Percentiles rank a stretch among this genome's conserved stretches.
These are phyloP conservation scores for Darksidea phi DNA, from an alignment of 495 filamentous ascomycete genomes.

Conservation along the genomic window DNA sequence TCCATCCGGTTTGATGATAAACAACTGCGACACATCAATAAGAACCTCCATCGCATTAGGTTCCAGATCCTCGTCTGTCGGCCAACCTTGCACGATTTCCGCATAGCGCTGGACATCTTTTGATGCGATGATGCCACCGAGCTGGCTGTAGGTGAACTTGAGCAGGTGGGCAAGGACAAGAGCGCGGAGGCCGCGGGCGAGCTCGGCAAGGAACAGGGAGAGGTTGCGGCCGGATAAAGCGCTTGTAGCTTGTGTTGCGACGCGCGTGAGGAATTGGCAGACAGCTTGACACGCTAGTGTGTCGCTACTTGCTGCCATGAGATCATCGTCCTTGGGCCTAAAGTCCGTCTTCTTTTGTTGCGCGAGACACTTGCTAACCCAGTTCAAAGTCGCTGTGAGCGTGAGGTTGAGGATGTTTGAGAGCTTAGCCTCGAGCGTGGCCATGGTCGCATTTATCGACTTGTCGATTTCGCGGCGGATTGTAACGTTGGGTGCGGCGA, in stretches of 20 bases:
- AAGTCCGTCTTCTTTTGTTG: slow-evolving; percentile 91
- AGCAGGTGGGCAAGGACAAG: slow-evolving; percentile 91
- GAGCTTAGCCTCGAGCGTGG: slow-evolving; percentile 83
- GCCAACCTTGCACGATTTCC: slow-evolving; percentile 76
- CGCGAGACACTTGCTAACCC: slow-evolving; percentile 70
- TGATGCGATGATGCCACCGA: slow-evolving; percentile 89
- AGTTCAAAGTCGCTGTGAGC: slow-evolving; percentile 77
- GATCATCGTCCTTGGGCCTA: slow-evolving; percentile 71
- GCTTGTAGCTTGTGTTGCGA: slow-evolving; percentile 58
- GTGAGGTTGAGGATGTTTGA: slow-evolving; percentile 82
- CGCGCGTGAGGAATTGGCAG: slow-evolving; percentile 69
- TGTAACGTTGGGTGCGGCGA: slow-evolving; percentile 84
- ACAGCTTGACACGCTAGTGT: slow-evolving; percentile 81
- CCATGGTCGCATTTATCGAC: slow-evolving; percentile 67
- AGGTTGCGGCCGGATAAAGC: slow-evolving; percentile 75
- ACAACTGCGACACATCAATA: slow-evolving; percentile 92
- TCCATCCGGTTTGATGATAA: slow-evolving; percentile 90
- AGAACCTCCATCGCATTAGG: slow-evolving; percentile 71
- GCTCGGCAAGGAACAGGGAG: slow-evolving; percentile 74
- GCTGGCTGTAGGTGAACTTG: slow-evolving; percentile 84
- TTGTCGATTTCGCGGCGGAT: slow-evolving; percentile 89
- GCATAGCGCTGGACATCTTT: slow-evolving; percentile 94
- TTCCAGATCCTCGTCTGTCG: slow-evolving; percentile 67
- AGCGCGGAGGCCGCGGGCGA: slow-evolving; percentile 72
- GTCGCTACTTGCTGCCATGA: slow-evolving; percentile 41